phyloP scores from a whole-genome alignment of 495 filamentous ascomycete species.

The Lasiosphaeria hispida region DNA sequence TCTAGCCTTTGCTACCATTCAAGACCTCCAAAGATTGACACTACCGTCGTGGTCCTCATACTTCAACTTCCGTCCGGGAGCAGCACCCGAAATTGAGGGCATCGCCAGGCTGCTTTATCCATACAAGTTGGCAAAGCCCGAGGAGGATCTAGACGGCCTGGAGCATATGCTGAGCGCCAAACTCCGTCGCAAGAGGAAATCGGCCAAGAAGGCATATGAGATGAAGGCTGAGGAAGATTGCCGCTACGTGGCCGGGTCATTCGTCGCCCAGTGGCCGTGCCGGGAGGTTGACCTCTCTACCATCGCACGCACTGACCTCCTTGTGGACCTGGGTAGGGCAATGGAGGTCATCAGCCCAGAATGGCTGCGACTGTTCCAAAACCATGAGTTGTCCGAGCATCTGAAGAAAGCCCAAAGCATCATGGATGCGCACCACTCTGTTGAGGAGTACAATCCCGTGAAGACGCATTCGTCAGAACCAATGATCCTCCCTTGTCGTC shows the following conservation, averaged over 20 bases:
- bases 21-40: constrained; percentile 24
- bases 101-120: constrained; percentile 26
- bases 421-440: constrained; percentile 23
- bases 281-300: constrained; percentile 18
- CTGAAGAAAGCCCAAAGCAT: constrained; percentile 40
- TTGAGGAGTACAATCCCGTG: too few relatives aligned
- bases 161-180: constrained; percentile 23
- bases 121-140: constrained; percentile 16
- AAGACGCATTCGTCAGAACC: too few relatives aligned
- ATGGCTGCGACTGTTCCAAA: constrained; percentile 48
- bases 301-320: constrained; percentile 2
- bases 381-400: constrained; percentile 44
- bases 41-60: constrained; percentile 31
- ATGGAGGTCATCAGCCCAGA: constrained; percentile 43
- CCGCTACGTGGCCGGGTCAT: constrained; percentile 21
- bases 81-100: constrained; percentile 27
- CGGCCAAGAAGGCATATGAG: constrained; percentile 24
- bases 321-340: constrained; percentile 36
- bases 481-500: constrained; percentile 16
- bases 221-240: constrained; percentile 27
- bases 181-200: constrained; percentile 22
- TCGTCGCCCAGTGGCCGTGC: constrained; percentile 38
- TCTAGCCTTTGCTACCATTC: constrained; percentile 28
- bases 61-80: constrained; percentile 29
- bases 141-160: constrained; percentile 19